A percentile compares a stretch with the other conserved stretches of the same genome.
These are phyloP conservation scores for Phylloporus scabripes DNA, from an alignment of 768 basidiomycete species.

Conservation along the genomic window DNA sequence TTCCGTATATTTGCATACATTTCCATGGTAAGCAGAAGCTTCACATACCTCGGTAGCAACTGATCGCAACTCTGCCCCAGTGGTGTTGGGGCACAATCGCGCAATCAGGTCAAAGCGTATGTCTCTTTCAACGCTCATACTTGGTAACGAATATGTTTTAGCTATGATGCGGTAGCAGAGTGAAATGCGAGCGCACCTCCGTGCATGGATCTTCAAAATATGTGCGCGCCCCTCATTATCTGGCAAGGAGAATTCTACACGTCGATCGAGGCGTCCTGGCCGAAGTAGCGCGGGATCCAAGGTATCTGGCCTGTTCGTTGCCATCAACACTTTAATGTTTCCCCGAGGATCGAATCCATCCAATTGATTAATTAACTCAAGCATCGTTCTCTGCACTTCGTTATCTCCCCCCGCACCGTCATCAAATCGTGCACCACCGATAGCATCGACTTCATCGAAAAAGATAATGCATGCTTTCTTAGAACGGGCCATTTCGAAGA, in stretches of 20 bases:
- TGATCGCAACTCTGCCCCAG: constrained; percentile 95
- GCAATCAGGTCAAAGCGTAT: constrained; percentile 98
- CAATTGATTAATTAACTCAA: constrained; percentile 97
- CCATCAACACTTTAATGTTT: constrained; percentile 99
- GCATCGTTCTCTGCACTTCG: constrained; percentile 98
- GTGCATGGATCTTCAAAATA: constrained; percentile 93
- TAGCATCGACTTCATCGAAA: constrained; percentile 98
- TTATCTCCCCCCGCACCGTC: constrained; percentile 99
- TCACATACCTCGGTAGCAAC: constrained; percentile 86
- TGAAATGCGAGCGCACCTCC: constrained; percentile 54
- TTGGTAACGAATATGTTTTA: constrained; percentile 26
- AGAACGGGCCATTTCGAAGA: constrained; percentile 98
- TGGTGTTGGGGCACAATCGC: constrained; percentile 94
- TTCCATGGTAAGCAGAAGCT: constrained; percentile 49
- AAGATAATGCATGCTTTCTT: constrained; percentile 99
- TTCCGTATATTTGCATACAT: constrained; percentile 67
- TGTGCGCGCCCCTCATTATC: constrained; percentile 96
- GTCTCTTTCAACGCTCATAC: constrained; percentile 95
- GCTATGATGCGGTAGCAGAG: neutral
- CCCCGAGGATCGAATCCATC: constrained; percentile 98
- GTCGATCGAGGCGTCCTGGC: constrained; percentile 92
- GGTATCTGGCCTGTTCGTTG: constrained; percentile 98
- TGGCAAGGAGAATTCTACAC: constrained; percentile 94
- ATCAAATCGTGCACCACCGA: constrained; percentile 96
- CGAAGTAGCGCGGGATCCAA: constrained; percentile 94